A percentile compares a stretch with the other conserved stretches of the same genome.
Conservation (phyloP, 495 filamentous ascomycete species). For the Penicillium robsamsonii region DNA sequence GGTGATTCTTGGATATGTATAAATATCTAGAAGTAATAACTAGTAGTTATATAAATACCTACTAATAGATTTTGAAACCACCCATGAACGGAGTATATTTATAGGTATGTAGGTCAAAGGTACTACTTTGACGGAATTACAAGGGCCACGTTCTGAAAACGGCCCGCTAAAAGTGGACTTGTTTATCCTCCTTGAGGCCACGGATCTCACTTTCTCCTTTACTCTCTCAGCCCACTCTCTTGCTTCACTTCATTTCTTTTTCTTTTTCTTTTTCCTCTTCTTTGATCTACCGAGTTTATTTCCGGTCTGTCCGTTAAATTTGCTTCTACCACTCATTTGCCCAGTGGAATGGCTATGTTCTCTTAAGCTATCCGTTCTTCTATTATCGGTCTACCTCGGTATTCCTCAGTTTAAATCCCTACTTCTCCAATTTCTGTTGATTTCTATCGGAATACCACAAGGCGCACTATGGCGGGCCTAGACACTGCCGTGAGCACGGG, state of each 20-base stretch:
- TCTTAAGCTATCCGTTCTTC: conserved; percentile 11
- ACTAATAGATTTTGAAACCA: too few species aligned
- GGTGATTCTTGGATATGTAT: too few species aligned
- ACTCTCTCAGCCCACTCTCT: conserved; percentile 6
- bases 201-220: conserved; percentile 13
- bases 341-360: conserved; percentile 15
- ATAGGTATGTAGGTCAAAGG: background rate
- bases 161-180: conserved; percentile 23
- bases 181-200: conserved; percentile 24
- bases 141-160: conserved; percentile 21
- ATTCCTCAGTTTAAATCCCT: background rate
- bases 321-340: conserved; percentile 11
- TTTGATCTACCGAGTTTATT: conserved; percentile 1
- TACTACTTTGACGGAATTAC: background rate
- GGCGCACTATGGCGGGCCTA: conserved; percentile 30
- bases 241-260: conserved; percentile 11
- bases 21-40: too few species aligned
- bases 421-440: background rate
- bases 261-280: conserved; percentile 6
- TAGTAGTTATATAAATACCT: too few species aligned
- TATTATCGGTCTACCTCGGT: conserved; percentile 10
- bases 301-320: conserved; percentile 9
- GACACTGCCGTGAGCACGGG: conserved; percentile 59
- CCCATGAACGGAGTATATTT: background rate
- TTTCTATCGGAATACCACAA: conserved; percentile 1